Evolutionary conservation across 2,329 filamentous ascomycete genomes (phyloP), one percentile per base, ranked within the genome.

Genomic region (Exophiala xenobiotica): DNA sequence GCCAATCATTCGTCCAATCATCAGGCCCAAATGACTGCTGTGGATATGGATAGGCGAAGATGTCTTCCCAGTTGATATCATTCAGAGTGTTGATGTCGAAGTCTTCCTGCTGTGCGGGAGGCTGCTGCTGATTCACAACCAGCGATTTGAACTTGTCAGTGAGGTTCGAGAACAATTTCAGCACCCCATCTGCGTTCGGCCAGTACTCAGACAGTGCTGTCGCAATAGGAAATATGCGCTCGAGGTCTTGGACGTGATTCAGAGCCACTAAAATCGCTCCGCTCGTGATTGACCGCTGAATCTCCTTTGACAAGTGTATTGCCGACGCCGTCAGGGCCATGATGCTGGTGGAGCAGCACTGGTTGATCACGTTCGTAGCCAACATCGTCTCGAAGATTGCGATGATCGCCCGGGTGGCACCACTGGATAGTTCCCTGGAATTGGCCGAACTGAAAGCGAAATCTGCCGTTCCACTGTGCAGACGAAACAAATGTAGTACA

Each of bases 361-460:
- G 48, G 6, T 18, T 24, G 3, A 45, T 26, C 9, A 38, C 18
- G 14, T 43, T 20, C 5, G 11, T 26, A 9, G 26, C 41, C 3
- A n/a, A 2, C 7, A 51, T 51, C 3, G 18, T 27, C n/a, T 49
- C 43, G 12, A 51, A 52, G 14, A 46, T 46, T 19, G 49, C 41
- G n/a, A 53, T 20, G 11, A 51, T 51, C 8, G 48, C 14, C n/a
- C 11, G 4, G 5, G 40, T 27, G 6, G 48, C 48, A 29, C 31
- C 20, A 14, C 14, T 38, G 33, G 31, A 33, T 6, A 39, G 5
- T 14, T 47, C 26, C 11, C 9, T 26, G 12, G 18, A 19, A 9
- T 38, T 37, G 12, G 18, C 18, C n/a, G 31, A 35, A 9, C 31
- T 16, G 4, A 14, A 16, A 14, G 12, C 31, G 8, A 35, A 35